Evolutionary conservation across 2,329 filamentous ascomycete species (phyloP), one percentile per base, ranked within the genome.

Genomic region (Fusarium floridanum): DNA sequence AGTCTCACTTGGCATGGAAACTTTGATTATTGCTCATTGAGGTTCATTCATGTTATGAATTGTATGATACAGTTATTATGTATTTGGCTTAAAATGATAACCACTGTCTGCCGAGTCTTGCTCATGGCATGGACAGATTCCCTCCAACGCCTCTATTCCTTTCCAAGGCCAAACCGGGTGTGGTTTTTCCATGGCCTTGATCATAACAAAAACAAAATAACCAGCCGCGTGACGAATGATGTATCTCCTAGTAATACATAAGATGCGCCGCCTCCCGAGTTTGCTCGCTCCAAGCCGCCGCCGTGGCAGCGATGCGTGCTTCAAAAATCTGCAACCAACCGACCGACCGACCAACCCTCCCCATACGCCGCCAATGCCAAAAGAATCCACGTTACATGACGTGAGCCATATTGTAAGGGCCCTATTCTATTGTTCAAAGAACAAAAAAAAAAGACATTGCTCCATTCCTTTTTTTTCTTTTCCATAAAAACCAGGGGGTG

Each of bases 131-230:
- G 37, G 66, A 39, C 34, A 53, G 53, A 20, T 57, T 43, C 9
- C 63, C 50, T 57, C 50, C 17, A 68, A 75, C 72, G 66, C 72
- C 72, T 75, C 66, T 75, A 73, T 73, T 73, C 43, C 37, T 27
- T 16, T 16, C 39, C 29, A 24, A 76, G 45, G 53, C 62, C 66
- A 57, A 67, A 64, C 50, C 56, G 24, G 66, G 73, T 64, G 22
- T 14, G 50, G 32, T 53, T 36, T 57, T 63, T 73, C 73, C 66
- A 59, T 60, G 56, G 48, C 41, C 61, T 68, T 32, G 24, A 53
- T 32, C 17, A 11, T 32, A n/a, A 53, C 24, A 53, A 53, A 53
- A 43, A 22, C 16, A 70, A 56, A 64, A 56, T 32, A 39, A 48
- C 62, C 55, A 27, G 37, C 72, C 37, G 71, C 27, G 60, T 56